Evolutionary conservation across 345 rosid species (phyloP).

Genomic region (Lepidium didymum): DNA sequence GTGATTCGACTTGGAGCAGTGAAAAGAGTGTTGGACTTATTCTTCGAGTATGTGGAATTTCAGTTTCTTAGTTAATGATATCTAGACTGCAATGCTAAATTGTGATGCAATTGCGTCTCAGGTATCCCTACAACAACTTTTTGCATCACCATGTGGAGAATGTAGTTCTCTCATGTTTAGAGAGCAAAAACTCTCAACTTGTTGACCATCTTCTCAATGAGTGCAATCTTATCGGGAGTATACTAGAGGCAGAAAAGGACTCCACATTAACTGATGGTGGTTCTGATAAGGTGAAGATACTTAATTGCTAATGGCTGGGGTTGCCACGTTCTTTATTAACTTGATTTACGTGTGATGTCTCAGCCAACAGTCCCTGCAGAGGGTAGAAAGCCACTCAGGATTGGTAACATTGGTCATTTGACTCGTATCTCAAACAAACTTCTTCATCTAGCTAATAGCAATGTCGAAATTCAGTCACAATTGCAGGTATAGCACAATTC

Average conservation of each 20-base stretch:
- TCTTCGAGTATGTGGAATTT: conserved; percentile 68
- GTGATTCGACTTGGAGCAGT: conserved; percentile 66
- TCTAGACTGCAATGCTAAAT: conserved; percentile 24
- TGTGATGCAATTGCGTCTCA: conserved; percentile 33
- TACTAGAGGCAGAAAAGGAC: conserved; percentile 65
- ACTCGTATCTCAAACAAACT: conserved; percentile 84
- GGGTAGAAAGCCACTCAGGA: conserved; percentile 56
- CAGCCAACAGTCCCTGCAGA: conserved; percentile 78
- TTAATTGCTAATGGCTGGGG: not conserved
- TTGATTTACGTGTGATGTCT: conserved; percentile 21
- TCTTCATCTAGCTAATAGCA: conserved; percentile 61
- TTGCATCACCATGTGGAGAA: conserved; percentile 89
- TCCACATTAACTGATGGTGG: conserved; percentile 35
- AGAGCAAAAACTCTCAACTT: conserved; percentile 61
- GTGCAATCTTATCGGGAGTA: conserved; percentile 66
- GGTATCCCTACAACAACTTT: conserved; percentile 91
- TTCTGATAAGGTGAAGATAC: conserved; percentile 50
- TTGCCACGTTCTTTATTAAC: conserved; percentile 16
- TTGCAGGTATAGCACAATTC: conserved; percentile 49
- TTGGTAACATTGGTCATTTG: conserved; percentile 86
- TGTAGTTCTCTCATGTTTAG: conserved; percentile 71
- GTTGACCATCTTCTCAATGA: conserved; percentile 61
- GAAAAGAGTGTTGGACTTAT: conserved; percentile 60
- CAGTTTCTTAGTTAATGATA: conserved; percentile 2
- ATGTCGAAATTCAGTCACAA: conserved; percentile 46